A percentile compares a stretch with the other conserved stretches of the same genome.
Evolutionary conservation across 2,329 filamentous ascomycete species (phyloP).

Genomic region (Fusarium sp.): DNA sequence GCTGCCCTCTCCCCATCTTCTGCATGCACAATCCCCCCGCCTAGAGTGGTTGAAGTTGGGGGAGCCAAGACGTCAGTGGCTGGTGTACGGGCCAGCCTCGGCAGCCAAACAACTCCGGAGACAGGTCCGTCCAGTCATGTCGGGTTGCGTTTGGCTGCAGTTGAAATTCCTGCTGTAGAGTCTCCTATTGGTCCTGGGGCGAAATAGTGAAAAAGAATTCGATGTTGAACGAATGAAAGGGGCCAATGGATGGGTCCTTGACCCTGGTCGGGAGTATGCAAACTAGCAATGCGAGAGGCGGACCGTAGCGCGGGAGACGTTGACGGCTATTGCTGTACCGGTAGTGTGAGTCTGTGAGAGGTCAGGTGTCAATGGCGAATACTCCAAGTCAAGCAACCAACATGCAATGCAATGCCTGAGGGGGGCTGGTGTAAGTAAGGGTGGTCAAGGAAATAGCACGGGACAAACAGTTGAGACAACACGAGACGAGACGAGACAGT

Average conservation of each 20-base stretch:
- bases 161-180: constrained; percentile 11
- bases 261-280: constrained; percentile 24
- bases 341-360: not conserved
- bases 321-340: not conserved
- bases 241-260: constrained; percentile 16
- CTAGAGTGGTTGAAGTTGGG: constrained; percentile 3
- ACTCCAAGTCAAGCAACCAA: not conserved
- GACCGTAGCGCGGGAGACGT: constrained; percentile 34
- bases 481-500: constrained; percentile 5
- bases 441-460: not conserved
- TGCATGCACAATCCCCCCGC: constrained; percentile 20
- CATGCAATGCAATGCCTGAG: constrained; percentile 4
- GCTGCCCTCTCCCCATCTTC: not conserved
- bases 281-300: constrained; percentile 37
- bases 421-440: not conserved
- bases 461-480: not conserved
- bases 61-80: constrained; percentile 40
- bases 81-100: constrained; percentile 21
- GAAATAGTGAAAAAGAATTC: constrained; percentile 10
- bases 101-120: constrained; percentile 8
- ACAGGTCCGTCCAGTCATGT: not conserved
- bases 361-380: constrained; percentile 20
- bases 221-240: not conserved
- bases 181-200: constrained; percentile 25
- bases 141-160: constrained; percentile 7